These are phyloP conservation scores for Wickerhamomyces alni DNA, from an alignment of 805 yeast species.

Conservation along the genomic window DNA sequence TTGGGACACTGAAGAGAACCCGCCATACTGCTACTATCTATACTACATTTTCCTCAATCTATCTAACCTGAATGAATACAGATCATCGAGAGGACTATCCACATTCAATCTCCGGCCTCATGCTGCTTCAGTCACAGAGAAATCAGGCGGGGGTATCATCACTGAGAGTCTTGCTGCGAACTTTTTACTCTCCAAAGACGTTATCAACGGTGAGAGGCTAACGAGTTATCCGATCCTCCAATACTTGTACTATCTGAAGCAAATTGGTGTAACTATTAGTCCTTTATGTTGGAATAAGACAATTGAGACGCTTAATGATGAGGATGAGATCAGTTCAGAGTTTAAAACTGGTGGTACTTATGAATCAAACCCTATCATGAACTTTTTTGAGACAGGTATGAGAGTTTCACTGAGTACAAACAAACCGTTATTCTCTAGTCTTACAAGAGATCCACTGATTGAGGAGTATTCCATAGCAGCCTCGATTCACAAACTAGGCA, in stretches of 20 bases:
- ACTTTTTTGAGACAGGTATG: constrained; percentile 22
- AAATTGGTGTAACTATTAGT: constrained; percentile 24
- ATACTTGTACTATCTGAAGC: constrained; percentile 22
- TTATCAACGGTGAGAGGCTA: constrained; percentile 22
- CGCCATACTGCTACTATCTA: constrained; percentile 33
- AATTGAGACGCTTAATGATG: constrained; percentile 18
- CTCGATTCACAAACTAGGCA: constrained; percentile 19
- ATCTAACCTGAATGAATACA: constrained; percentile 16
- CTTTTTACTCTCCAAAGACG: constrained; percentile 17
- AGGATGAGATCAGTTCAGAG: constrained; percentile 9
- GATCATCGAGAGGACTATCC: constrained; percentile 12
- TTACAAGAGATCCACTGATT: constrained; percentile 24
- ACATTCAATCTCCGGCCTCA: constrained; percentile 19
- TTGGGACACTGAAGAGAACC: constrained; percentile 31
- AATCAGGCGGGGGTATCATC: constrained; percentile 21
- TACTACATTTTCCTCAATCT: constrained; percentile 27
- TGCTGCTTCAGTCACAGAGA: constrained; percentile 17
- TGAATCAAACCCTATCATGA: constrained; percentile 17
- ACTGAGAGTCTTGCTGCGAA: constrained; percentile 20
- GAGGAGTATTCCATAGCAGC: constrained; percentile 24
- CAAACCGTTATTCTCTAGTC: constrained; percentile 21
- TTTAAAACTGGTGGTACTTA: constrained; percentile 8
- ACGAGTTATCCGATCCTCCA: constrained; percentile 19
- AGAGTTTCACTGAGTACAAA: constrained; percentile 19
- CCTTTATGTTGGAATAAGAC: constrained; percentile 26